Evolutionary conservation across 768 basidiomycete genomes (phyloP), one percentile per base, ranked within the genome.

Genomic region (Amylocystis lapponica): DNA sequence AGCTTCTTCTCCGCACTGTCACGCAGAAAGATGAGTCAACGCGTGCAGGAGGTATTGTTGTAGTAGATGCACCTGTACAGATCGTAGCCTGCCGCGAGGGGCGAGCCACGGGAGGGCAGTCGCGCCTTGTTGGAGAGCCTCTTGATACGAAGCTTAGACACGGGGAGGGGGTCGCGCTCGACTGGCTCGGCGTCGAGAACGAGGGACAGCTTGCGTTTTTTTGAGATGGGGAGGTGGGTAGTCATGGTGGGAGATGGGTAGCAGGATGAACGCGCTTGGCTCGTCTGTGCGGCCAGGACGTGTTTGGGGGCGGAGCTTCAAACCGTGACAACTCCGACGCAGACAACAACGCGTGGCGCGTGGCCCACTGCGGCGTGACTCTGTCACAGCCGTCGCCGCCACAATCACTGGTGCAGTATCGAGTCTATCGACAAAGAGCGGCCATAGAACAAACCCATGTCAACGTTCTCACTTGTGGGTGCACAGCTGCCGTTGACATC

Each of bases 81-180:
- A 63, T 99, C 96, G 58, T 98, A 96, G 5, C 96, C 96, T 1
- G 96, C 96, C 2, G 95, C 78, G 37, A 92, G 69, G 2, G 79
- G 64, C 3, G 87, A 91, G 1, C 96, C 95, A 38, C 91, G 78
- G 9, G 87, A 92, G 3, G 96, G 96, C 17, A 91, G 59, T 49
- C 62, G 84, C 20, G 89, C 96, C 56, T 82, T 86, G 14, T 80
- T 77, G 3, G 88, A 91, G 27, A 86, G 80, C 26, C 81, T 78
- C 59, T 96, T 96, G 59, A 99, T 77, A 41, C 91, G 78, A 16
- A 97, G 76, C 35, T 72, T 72, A 1, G 69, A 54, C 7, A 63
- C 55, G 35, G 75, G 72, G 3, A 70, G 63, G 12, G 48, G 29
- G 9, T 65, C 39, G 5, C 69, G 49, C 12, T 51, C 27, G 3